phyloP scores from a whole-genome alignment of 2,329 filamentous ascomycete species.

The Penicillium sp. region DNA sequence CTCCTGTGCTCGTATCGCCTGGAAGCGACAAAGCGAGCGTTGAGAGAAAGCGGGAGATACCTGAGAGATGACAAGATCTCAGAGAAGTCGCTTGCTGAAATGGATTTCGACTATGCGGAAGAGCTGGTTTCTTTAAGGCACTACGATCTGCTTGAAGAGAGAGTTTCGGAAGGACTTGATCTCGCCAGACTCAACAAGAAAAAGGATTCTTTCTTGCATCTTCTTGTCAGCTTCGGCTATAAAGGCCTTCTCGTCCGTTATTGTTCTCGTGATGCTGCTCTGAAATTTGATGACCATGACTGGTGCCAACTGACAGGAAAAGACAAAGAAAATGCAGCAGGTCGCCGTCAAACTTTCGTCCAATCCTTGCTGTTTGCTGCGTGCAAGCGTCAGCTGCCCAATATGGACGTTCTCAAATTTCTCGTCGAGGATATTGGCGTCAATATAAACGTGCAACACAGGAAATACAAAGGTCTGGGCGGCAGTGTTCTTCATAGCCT shows the following conservation, averaged over 20 bases:
- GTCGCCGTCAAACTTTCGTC: neutral
- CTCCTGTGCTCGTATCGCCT: no score
- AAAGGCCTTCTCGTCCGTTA: neutral
- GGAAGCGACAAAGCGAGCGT: no score
- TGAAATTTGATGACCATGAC: conserved; percentile 5
- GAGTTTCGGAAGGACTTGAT: no score
- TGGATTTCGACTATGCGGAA: no score
- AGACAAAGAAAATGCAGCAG: neutral
- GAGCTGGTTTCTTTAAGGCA: no score
- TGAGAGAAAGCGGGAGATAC: no score
- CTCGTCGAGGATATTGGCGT: conserved; percentile 6
- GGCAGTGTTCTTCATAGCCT: conserved; percentile 5
- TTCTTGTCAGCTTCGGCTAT: neutral
- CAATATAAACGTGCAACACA: conserved; percentile 1
- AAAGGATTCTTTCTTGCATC: no score
- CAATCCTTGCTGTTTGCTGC: neutral
- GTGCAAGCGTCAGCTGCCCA: conserved; percentile 5
- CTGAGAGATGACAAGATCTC: no score
- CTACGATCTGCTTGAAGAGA: no score
- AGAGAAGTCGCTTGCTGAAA: no score
- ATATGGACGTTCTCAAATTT: conserved; percentile 8
- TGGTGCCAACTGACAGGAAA: neutral
- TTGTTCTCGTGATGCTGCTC: neutral
- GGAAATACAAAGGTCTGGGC: no score
- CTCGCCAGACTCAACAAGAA: no score